A percentile compares a stretch with the other conserved stretches of the same genome.
Conservation (phyloP, 768 basidiomycete species). For the Phaeolepiota aurea region DNA sequence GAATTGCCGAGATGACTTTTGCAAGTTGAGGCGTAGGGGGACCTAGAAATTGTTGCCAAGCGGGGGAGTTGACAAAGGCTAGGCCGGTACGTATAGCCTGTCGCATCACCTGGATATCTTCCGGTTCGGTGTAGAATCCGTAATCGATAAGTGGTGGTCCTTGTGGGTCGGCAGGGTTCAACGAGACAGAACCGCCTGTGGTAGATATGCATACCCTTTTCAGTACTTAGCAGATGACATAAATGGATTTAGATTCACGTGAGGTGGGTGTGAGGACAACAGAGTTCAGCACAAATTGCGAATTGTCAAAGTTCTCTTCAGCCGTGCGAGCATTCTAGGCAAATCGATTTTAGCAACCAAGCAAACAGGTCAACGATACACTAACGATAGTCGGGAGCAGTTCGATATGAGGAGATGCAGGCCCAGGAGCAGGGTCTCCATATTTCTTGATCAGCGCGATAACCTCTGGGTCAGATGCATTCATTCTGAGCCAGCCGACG, state of each 20-base stretch:
- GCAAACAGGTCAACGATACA: background rate
- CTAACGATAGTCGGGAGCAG: slow-evolving; percentile 13
- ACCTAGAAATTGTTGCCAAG: background rate
- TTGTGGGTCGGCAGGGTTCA: background rate
- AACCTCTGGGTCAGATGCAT: slow-evolving; percentile 5
- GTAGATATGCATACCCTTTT: no score
- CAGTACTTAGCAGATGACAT: no score
- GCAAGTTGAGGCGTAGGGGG: background rate
- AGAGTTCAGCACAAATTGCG: background rate
- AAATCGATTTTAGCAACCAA: background rate
- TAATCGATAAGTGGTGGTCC: background rate
- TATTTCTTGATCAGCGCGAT: slow-evolving; percentile 9
- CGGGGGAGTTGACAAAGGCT: background rate
- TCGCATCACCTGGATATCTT: background rate
- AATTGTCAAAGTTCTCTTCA: background rate
- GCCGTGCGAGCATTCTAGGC: background rate
- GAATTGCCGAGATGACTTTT: background rate
- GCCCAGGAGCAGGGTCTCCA: slow-evolving; percentile 19
- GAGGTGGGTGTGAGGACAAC: background rate
- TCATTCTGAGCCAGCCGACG: slow-evolving; percentile 14
- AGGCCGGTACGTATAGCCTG: background rate
- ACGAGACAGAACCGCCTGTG: background rate
- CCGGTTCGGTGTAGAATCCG: background rate
- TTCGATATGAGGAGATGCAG: slow-evolving; percentile 20
- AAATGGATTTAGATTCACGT: no score